A percentile compares a stretch with the other conserved stretches of the same genome.
Evolutionary conservation across 2,329 filamentous ascomycete species (phyloP).

Genomic region (Knufia petricola): DNA sequence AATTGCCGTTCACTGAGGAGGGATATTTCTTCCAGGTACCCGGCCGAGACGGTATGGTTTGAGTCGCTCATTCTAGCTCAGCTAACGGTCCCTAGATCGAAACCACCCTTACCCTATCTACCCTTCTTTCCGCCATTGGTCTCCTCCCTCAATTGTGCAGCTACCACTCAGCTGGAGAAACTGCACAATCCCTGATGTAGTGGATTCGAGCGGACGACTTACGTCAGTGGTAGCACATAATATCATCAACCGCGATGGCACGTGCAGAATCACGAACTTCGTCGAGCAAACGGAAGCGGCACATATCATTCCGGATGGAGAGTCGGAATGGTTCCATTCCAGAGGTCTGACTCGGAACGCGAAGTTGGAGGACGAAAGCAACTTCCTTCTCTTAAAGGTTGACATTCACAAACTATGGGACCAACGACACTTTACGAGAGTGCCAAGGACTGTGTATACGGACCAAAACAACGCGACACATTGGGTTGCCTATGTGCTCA

Average conservation of each 20-base stretch:
- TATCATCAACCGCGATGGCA: neutral
- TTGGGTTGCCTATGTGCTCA: neutral
- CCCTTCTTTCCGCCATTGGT: too few relatives aligned
- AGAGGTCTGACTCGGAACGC: too few relatives aligned
- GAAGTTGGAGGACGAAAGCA: too few relatives aligned
- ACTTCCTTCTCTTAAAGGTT: too few relatives aligned
- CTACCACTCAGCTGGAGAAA: too few relatives aligned
- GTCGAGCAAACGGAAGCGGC: neutral
- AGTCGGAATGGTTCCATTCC: neutral
- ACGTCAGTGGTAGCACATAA: slow-evolving; percentile 1
- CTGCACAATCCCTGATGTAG: neutral
- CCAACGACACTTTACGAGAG: neutral
- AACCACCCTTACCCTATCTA: too few relatives aligned
- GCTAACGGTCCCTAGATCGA: too few relatives aligned
- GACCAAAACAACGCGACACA: neutral
- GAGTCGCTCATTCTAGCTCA: too few relatives aligned
- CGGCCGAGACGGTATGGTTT: neutral
- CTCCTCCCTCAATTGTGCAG: too few relatives aligned
- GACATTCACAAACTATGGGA: slow-evolving; percentile 1
- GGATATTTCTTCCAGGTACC: slow-evolving; percentile 6
- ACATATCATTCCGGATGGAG: neutral
- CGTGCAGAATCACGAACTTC: neutral
- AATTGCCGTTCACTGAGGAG: neutral
- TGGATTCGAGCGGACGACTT: neutral
- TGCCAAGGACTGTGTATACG: neutral